Base-by-base conservation (phyloP, 1,284 basidiomycete species). In the Moniliella sp. region DNA sequence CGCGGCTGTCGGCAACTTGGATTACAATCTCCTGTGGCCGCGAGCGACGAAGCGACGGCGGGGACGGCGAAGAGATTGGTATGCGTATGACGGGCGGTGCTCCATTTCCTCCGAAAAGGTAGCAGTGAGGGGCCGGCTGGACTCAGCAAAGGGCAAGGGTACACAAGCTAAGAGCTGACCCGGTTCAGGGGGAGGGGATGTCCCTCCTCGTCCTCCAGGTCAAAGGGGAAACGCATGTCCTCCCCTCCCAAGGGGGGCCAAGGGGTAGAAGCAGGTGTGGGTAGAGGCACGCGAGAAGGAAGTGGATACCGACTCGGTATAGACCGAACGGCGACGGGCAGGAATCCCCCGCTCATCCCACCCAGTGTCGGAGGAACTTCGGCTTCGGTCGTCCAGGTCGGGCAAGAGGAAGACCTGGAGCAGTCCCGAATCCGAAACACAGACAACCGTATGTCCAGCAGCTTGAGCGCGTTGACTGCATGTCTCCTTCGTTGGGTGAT, bases 381-480 rank as follows among this genome's bases (percentile, higher is more conserved):
- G n/a, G n/a, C n/a, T n/a, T n/a, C n/a, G n/a, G n/a, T 23, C 21
- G 8, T 23, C n/a, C 21, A 23, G 21, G 21, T 23, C 21, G 21
- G 21, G 21, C 21, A 23, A n/a, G n/a, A n/a, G n/a, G 21, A 23
- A 23, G n/a, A 23, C 21, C 21, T 23, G 8, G 21, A 23, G 7
- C 21, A n/a, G n/a, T 23, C 21, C 21, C n/a, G 21, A 7, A n/a
- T n/a, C 8, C n/a, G 21, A 7, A 7, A 23, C 21, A n/a, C 8
- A 23, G 21, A 23, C n/a, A n/a, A 23, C 21, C n/a, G 21, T 7
- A n/a, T 23, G 7, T 23, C 21, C n/a, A 34, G 29, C n/a, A 42
- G 30, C 16, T 32, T 18, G 17, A 42, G n/a, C 5, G 40, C 32
- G 3, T 37, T 37, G 2, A 35, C 31, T 5, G 39, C 34, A 16